A percentile compares a stretch with the other conserved stretches of the same genome.
phyloP scores from a whole-genome alignment of 2,329 filamentous ascomycete species.

The Xylaria sp. region DNA sequence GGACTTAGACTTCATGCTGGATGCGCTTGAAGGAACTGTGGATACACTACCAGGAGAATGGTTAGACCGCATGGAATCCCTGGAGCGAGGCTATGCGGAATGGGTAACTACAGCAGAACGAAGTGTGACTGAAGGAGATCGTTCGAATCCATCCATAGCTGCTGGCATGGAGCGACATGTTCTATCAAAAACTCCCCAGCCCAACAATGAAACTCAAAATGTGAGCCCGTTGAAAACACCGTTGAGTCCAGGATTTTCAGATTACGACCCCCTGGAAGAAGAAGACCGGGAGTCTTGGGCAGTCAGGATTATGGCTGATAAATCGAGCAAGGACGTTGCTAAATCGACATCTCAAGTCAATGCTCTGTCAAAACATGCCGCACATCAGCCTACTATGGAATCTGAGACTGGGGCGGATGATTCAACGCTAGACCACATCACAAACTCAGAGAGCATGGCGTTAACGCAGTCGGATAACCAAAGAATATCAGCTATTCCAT shows the following conservation, averaged over 20 bases:
- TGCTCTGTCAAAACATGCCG: conserved; percentile 26
- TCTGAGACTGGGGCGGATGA: conserved; percentile 29
- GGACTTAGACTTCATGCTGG: conserved; percentile 84
- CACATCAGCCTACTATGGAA: conserved; percentile 31
- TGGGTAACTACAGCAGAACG: conserved; percentile 85
- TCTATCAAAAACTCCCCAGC: conserved; percentile 40
- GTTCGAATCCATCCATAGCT: conserved; percentile 45
- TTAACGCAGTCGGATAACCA: conserved; percentile 7
- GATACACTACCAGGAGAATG: conserved; percentile 88
- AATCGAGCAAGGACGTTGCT: conserved; percentile 30
- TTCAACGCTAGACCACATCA: conserved; percentile 33
- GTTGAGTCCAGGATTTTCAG: conserved; percentile 20
- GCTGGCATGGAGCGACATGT: conserved; percentile 8
- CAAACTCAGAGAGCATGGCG: conserved; percentile 22
- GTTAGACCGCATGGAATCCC: conserved; percentile 84
- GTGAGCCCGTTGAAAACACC: conserved; percentile 42
- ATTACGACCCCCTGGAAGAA: conserved; percentile 28
- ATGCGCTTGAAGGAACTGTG: conserved; percentile 82
- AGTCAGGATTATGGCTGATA: conserved; percentile 38
- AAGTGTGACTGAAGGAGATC: conserved; percentile 75
- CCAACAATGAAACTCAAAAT: conserved; percentile 43
- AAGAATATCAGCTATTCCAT: not conserved
- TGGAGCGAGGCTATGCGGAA: conserved; percentile 80
- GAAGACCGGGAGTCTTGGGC: conserved; percentile 33
- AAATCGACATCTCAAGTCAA: conserved; percentile 24